Base-by-base conservation (phyloP, 768 basidiomycete genomes). In the Austroboletus festivus region DNA sequence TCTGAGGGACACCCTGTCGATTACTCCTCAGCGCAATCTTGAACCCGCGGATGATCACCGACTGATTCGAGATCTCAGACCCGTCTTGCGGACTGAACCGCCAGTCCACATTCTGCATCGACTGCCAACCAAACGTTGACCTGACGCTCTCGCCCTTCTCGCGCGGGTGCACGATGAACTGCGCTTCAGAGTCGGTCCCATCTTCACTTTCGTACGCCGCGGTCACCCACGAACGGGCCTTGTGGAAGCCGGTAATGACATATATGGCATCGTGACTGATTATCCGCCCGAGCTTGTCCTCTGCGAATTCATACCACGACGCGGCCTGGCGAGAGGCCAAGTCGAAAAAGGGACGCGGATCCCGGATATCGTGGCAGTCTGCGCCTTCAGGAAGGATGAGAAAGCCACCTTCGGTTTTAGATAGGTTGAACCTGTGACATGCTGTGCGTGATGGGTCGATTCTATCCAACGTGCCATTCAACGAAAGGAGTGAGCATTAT, bases 301-400 rank as follows among this genome's bases (percentile, higher is more conserved):
- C 58, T 9, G 57, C 65, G 19, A 64, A 65, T 24, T 46, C 48
- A 47, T 69, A 71, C 70, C 71, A 72, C 5, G 53, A 45, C 13
- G 45, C 47, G 0, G 62, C 68, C 46, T 71, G 41, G 23, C 50
- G 33, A 26, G 48, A 47, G 1, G 67, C 67, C 35, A 63, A 62
- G 13, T 60, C 55, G 6, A 57, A 52, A 33, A 72, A 67, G 2
- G 45, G 51, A 3, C n/a, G 39, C 12, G 48, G 42, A 15, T 71
- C 59, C 15, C 57, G 56, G 20, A 68, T 51, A 21, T 65, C 62
- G 16, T 60, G 54, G 43, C 55, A 38, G 16, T 51, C 52, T 1
- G 68, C 64, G 5, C 68, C 72, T 28, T 70, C 61, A 0, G 71
- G 70, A 34, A 73, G 61, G 19, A 65, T 42, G 9, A 72, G 56